Conservation (phyloP, 139 green algal genomes). For the Picochlorum sp. region DNA sequence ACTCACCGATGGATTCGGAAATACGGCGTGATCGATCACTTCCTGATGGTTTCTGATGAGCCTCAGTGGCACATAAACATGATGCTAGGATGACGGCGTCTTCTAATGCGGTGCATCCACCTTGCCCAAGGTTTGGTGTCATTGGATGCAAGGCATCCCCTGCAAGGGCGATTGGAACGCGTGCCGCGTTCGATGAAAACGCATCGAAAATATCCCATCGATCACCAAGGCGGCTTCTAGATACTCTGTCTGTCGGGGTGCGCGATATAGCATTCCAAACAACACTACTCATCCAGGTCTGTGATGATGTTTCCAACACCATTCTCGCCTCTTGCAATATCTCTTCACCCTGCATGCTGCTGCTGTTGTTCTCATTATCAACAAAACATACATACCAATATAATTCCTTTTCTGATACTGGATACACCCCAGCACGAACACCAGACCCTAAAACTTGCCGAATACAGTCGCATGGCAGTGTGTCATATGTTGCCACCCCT, state of each 20-base stretch:
- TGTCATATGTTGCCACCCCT: slow-evolving; percentile 10
- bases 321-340: slow-evolving; percentile 31
- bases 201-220: slow-evolving; percentile 26
- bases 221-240: slow-evolving; percentile 40
- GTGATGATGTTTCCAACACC: slow-evolving; percentile 13
- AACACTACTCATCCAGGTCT: slow-evolving; percentile 41
- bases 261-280: slow-evolving; percentile 21
- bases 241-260: slow-evolving; percentile 34
- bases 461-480: slow-evolving; percentile 24
- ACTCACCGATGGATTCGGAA: slow-evolving; percentile 31
- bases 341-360: slow-evolving; percentile 1
- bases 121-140: slow-evolving; percentile 59
- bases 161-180: slow-evolving; percentile 38
- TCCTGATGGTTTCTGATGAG: background rate
- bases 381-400: slow-evolving; percentile 62
- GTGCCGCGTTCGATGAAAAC: background rate
- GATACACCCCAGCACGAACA: slow-evolving; percentile 59
- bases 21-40: slow-evolving; percentile 5
- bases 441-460: slow-evolving; percentile 40
- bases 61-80: slow-evolving; percentile 19
- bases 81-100: slow-evolving; percentile 55
- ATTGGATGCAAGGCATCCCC: slow-evolving; percentile 75
- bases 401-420: slow-evolving; percentile 30
- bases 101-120: slow-evolving; percentile 62
- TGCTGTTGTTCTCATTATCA: background rate